phyloP scores from a whole-genome alignment of 2,329 filamentous ascomycete species.

The Akanthomyces lecanii region DNA sequence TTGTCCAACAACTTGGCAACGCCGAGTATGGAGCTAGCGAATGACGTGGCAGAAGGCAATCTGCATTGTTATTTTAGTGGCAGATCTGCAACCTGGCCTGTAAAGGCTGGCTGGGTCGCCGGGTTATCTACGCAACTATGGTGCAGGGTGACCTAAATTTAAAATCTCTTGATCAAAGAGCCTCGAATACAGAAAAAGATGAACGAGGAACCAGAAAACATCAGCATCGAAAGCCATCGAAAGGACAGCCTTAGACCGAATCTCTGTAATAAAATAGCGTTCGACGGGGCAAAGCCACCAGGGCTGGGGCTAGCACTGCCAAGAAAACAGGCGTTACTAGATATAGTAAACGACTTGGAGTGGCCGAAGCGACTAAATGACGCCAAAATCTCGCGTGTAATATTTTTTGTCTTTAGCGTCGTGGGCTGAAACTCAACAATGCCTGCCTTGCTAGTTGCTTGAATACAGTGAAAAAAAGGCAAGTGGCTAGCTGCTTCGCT shows the following conservation, averaged over 20 bases:
- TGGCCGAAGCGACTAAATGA: neutral
- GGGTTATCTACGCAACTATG: neutral
- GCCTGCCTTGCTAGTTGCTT: neutral
- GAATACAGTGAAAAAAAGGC: too few relatives aligned
- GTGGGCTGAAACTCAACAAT: neutral
- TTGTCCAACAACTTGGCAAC: too few relatives aligned
- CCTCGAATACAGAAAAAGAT: neutral
- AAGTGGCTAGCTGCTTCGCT: too few relatives aligned
- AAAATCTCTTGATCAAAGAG: neutral
- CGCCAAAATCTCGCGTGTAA: neutral
- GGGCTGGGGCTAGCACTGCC: neutral
- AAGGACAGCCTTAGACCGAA: too few relatives aligned
- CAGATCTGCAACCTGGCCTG: neutral
- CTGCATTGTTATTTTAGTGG: neutral
- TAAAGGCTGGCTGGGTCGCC: neutral
- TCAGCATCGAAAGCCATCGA: neutral
- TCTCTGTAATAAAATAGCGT: neutral
- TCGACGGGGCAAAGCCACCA: neutral
- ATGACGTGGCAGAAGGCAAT: neutral
- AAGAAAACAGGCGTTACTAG: neutral
- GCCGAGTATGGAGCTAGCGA: neutral
- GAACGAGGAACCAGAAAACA: neutral
- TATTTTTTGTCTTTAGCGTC: neutral
- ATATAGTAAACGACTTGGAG: conserved; percentile 5
- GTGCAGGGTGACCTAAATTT: neutral